Evolutionary conservation across 352 stramenopile species (phyloP).

Genomic region (Globisporangium cederbergense): DNA sequence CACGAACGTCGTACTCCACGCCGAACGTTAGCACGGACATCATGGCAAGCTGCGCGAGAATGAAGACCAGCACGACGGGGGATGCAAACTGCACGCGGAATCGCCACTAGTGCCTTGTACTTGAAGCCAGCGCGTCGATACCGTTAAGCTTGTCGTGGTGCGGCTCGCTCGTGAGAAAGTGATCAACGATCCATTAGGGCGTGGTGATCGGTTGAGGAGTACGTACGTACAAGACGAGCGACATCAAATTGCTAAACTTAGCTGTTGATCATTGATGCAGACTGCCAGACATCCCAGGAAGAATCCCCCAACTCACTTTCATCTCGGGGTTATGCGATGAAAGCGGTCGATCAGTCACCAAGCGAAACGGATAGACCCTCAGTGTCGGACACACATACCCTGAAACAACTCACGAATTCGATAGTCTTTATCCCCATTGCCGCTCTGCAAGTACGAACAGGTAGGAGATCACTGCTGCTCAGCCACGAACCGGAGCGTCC

Average conservation of each 20-base stretch:
- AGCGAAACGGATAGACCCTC: neutral
- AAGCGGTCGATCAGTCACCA: neutral
- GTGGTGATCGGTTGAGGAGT: neutral
- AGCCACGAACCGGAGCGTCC: neutral
- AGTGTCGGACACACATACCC: no score
- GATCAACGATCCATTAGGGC: neutral
- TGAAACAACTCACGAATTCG: neutral
- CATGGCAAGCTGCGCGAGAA: neutral
- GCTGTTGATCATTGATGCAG: neutral
- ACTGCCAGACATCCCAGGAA: neutral
- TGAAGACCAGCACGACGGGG: neutral
- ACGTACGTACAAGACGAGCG: neutral
- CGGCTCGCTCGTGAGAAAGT: neutral
- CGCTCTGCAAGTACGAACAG: no score
- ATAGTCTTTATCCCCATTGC: neutral
- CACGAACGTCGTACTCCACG: neutral
- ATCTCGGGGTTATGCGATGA: neutral
- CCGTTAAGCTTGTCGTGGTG: neutral
- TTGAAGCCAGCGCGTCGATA: neutral
- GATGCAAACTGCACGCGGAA: slow-evolving; percentile 5
- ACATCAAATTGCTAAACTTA: neutral
- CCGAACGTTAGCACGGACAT: neutral
- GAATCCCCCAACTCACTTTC: neutral
- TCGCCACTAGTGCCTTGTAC: neutral
- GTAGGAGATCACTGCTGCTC: neutral